Percentiles rank a stretch among this genome's conserved stretches.
Evolutionary conservation across 2,329 filamentous ascomycete species (phyloP).

Genomic region (Coniella lustricola): DNA sequence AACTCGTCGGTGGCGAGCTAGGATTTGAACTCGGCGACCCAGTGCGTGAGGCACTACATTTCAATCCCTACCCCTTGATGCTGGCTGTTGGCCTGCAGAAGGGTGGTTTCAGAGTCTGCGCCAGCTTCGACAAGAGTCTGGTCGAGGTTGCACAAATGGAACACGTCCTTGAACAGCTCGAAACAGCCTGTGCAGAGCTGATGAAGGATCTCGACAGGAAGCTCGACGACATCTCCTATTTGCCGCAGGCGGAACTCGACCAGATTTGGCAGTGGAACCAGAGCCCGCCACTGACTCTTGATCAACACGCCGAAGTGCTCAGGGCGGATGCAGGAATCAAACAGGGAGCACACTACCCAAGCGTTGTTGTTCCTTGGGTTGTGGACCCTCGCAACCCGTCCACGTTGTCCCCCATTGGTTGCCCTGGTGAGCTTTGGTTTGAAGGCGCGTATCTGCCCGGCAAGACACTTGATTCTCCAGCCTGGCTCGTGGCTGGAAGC

Average conservation of each 20-base stretch:
- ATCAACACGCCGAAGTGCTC: slow-evolving; percentile 21
- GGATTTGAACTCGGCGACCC: slow-evolving; percentile 16
- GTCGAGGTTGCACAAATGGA: slow-evolving; percentile 30
- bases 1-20: slow-evolving; percentile 12
- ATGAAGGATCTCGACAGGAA: slow-evolving; percentile 20
- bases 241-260: slow-evolving; percentile 30
- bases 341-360: slow-evolving; percentile 28
- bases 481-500: slow-evolving; percentile 30
- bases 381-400: slow-evolving; percentile 25
- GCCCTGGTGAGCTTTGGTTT: slow-evolving; percentile 31
- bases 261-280: slow-evolving; percentile 37
- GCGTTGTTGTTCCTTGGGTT: slow-evolving; percentile 26
- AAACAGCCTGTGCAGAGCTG: slow-evolving; percentile 21
- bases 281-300: slow-evolving; percentile 27
- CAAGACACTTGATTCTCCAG: slow-evolving; percentile 23
- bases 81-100: slow-evolving; percentile 36
- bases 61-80: slow-evolving; percentile 44
- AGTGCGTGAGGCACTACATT: slow-evolving; percentile 26
- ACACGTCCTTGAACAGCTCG: slow-evolving; percentile 29
- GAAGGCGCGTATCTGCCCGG: slow-evolving; percentile 29
- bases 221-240: slow-evolving; percentile 28
- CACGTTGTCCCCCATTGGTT: slow-evolving; percentile 33
- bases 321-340: slow-evolving; percentile 17
- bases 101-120: slow-evolving; percentile 34
- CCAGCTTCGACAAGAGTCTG: slow-evolving; percentile 34